Base-by-base conservation (phyloP, 441 rosid species). In the Gossypium gossypioides region DNA sequence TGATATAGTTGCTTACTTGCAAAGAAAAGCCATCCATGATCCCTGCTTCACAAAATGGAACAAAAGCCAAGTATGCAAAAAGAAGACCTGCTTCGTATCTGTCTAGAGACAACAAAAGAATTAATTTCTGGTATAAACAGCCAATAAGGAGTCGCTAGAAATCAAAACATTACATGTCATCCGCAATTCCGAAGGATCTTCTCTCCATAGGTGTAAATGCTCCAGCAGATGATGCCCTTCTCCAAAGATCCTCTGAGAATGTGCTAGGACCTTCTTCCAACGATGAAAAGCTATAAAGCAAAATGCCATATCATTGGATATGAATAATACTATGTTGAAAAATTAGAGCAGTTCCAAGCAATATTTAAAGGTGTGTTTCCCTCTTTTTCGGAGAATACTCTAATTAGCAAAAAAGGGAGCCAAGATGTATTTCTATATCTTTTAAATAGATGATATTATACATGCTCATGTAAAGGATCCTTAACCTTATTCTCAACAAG, bases 81-180 rank as follows among this genome's bases (percentile, higher is more conserved):
- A 93, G 96, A 77, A 91, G 91, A 74, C 98, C 97, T 8, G 96
- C 95, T 84, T 88, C 97, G 74, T 93, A 93, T 79, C 97, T 93
- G 79, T 34, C 60, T 16, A 71, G 74, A 68, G 74, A 76, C 63
- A 77, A 68, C 16, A 58, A 69, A 60, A 72, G 67, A 76, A 58
- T 51, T 60, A 44, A 46, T 50, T 66, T 40, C 25, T 27, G 48
- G 57, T 9, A 63, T 37, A 54, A 67, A 18, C 48, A 59, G 8
- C 19, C 44, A 63, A 72, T 16, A 37, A 54, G 71, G 67, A 1
- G 48, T 52, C 48, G 34, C 52, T 50, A 77, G 34, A 21, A 21
- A 73, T 69, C 32, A 6, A n/a, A 72, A 42, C 40, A 75, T 74
- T 84, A 93, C 97, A 93, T 87, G 85, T 91, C 98, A 80, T 93